phyloP scores from a whole-genome alignment of 2,329 filamentous ascomycete genomes.

The Tolypocladium guangdongense region DNA sequence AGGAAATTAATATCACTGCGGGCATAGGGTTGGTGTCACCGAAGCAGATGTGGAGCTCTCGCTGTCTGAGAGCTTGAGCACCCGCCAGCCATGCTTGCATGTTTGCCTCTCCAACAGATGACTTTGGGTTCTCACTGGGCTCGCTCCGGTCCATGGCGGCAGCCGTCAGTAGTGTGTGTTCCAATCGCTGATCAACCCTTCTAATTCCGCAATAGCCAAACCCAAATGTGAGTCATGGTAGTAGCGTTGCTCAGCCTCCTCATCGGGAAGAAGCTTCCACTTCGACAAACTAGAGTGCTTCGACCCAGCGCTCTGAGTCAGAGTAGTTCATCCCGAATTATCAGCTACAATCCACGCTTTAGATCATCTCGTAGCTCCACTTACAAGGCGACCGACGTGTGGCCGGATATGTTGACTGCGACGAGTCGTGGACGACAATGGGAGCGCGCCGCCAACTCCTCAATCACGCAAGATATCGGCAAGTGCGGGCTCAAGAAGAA shows the following conservation, averaged over 20 bases:
- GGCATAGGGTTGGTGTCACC: neutral
- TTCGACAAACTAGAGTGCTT: neutral
- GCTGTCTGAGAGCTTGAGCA: no score
- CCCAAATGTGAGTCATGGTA: neutral
- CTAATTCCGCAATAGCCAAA: neutral
- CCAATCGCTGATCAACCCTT: neutral
- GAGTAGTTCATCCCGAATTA: neutral
- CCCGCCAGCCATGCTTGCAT: no score
- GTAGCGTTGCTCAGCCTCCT: neutral
- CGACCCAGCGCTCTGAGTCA: neutral
- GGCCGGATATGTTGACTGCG: neutral
- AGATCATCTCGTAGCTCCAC: neutral
- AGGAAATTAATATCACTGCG: neutral
- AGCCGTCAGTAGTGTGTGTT: neutral
- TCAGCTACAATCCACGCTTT: neutral
- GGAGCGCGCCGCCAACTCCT: neutral
- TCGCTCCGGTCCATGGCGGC: neutral
- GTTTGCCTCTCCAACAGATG: no score
- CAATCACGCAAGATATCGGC: neutral
- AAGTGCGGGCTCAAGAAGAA: neutral
- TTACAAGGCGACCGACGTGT: neutral
- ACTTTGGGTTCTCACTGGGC: no score
- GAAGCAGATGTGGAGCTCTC: no score
- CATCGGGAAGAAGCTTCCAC: neutral
- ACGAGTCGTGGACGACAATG: neutral